Evolutionary conservation across 164 flowering plant genomes (phyloP), one percentile per base, ranked within the genome.

Genomic region (Vitis riparia): DNA sequence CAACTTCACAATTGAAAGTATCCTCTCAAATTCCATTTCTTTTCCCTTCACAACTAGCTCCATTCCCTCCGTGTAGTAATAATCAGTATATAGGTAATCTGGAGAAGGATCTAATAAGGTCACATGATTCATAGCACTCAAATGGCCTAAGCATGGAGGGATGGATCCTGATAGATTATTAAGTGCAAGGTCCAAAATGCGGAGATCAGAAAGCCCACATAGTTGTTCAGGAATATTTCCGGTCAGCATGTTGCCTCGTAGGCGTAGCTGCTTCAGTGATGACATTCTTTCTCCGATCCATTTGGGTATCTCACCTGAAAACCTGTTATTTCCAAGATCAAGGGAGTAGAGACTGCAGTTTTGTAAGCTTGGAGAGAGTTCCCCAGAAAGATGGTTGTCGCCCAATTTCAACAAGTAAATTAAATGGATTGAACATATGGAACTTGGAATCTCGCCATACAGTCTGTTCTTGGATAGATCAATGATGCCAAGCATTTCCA

Each of bases 371-470:
- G 63, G 9, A 50, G 84, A 76, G 10, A 83, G 49, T 29, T 64
- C 57, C 1, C 84, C 86, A 4, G 53, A 9, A 14, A 81, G 58
- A 63, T 58, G 19, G 37, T 83, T 83, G 59, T 69, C 57, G 50
- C 67, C 50, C 61, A 83, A 15, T 3, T 27, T 17, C 57, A 83
- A 23, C 0, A 51, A 23, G 9, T 8, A 8, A 12, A 79, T 70
- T n/a, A 32, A n/a, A 29, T 32, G 2, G 9, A 68, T 48, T 11
- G 13, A 52, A 23, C 75, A 72, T 9, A 79, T 11, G 1, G 75
- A 80, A 2, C 19, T 44, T 11, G 88, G 85, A 59, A 87, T 78
- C 0, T 17, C 49, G 9, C 87, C 86, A 3, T 69, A 63, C n/a
- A 84, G 16, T 27, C 51, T 58, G 51, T 85, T 85, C 17, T 63